Conservation (phyloP, 371 early-diverging fungal genomes). For the Circinella minor region DNA sequence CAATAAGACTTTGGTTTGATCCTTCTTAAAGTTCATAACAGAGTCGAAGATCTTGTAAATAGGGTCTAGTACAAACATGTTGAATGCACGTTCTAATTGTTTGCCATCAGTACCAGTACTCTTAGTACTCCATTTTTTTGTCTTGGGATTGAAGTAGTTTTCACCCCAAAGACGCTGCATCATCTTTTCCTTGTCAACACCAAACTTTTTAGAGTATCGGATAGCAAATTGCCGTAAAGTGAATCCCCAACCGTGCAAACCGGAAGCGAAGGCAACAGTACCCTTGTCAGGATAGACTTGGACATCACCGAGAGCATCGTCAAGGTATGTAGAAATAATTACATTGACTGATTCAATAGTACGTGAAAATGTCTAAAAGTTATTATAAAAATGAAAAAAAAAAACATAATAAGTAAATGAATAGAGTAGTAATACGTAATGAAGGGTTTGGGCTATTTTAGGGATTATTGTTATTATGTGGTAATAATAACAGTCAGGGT, state of each 20-base stretch:
- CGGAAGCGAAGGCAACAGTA: slow-evolving; percentile 99
- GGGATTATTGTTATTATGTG: too few relatives aligned
- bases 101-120: slow-evolving; percentile 76
- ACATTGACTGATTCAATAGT: slow-evolving; percentile 96
- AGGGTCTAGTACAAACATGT: slow-evolving; percentile 97
- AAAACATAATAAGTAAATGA: not conserved
- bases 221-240: slow-evolving; percentile 97
- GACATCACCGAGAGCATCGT: slow-evolving; percentile 85
- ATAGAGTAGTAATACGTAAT: too few relatives aligned
- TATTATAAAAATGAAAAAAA: not conserved
- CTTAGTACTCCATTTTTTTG: slow-evolving; percentile 94
- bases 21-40: slow-evolving; percentile 95
- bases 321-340: slow-evolving; percentile 91
- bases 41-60: slow-evolving; percentile 97
- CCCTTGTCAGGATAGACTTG: slow-evolving; percentile 94
- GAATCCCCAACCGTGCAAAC: slow-evolving; percentile 99
- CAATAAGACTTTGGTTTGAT: slow-evolving; percentile 75
- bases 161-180: slow-evolving; percentile 95
- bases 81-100: slow-evolving; percentile 92
- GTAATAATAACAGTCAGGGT: too few relatives aligned
- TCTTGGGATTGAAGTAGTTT: slow-evolving; percentile 95
- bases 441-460: too few relatives aligned
- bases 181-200: slow-evolving; percentile 93
- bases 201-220: slow-evolving; percentile 96
- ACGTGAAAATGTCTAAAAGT: slow-evolving; percentile 76